A percentile compares a stretch with the other conserved stretches of the same genome.
phyloP scores from a whole-genome alignment of 2,329 filamentous ascomycete genomes.

The Cordyceps cicadae region DNA sequence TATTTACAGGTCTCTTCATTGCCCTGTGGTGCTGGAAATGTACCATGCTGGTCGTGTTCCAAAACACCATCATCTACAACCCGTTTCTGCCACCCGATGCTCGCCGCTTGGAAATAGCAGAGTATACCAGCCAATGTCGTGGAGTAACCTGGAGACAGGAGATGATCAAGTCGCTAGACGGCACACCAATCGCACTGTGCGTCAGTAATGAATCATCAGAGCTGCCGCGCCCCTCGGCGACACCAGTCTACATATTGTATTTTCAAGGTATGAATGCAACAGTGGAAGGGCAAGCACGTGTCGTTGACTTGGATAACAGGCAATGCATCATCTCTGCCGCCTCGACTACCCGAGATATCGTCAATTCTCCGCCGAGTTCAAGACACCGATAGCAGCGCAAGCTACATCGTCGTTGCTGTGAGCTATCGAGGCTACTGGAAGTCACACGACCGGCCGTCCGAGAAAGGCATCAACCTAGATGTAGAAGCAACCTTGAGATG shows the following conservation, averaged over 20 bases:
- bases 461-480: constrained; percentile 62
- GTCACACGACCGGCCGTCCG: constrained; percentile 61
- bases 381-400: constrained; percentile 26
- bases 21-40: constrained; percentile 61
- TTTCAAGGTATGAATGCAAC: constrained; percentile 40
- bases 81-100: constrained; percentile 66
- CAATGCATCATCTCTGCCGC: constrained; percentile 51
- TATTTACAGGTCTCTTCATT: constrained; percentile 59
- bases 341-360: constrained; percentile 48
- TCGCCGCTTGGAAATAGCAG: constrained; percentile 55
- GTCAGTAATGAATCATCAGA: constrained; percentile 34
- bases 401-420: constrained; percentile 45
- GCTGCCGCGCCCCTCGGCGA: constrained; percentile 6
- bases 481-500: constrained; percentile 56
- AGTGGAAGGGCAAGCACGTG: not conserved
- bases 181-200: constrained; percentile 55
- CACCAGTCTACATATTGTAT: constrained; percentile 46
- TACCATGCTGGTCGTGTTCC: constrained; percentile 65
- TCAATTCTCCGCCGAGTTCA: constrained; percentile 39
- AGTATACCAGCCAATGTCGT: constrained; percentile 51
- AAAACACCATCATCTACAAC: constrained; percentile 78
- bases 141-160: constrained; percentile 62
- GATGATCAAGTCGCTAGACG: constrained; percentile 52
- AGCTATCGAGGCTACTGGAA: constrained; percentile 72
- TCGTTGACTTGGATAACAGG: constrained; percentile 28